Conservation (phyloP, 2,329 filamentous ascomycete species). For the Setomelanomma holmii region DNA sequence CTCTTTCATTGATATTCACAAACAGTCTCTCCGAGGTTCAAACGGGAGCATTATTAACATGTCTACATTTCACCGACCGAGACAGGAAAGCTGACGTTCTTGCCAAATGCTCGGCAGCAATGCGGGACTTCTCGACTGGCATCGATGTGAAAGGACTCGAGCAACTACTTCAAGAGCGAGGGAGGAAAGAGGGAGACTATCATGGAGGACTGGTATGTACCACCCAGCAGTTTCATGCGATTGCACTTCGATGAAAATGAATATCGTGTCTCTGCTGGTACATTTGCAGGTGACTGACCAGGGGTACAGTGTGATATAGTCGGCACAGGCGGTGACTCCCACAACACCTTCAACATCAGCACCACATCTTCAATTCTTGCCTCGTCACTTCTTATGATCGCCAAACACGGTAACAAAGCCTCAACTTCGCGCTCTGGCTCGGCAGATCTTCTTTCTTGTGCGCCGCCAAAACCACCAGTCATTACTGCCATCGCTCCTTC, state of each 20-base stretch:
- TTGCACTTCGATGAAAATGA: too few relatives aligned
- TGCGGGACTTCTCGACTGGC: constrained; percentile 79
- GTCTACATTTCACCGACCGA: constrained; percentile 87
- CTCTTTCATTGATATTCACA: constrained; percentile 89
- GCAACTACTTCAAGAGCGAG: constrained; percentile 66
- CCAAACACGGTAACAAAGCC: constrained; percentile 95
- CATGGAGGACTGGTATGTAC: constrained; percentile 77
- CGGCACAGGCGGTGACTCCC: constrained; percentile 92
- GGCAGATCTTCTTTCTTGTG: constrained; percentile 84
- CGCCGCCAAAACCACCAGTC: constrained; percentile 74
- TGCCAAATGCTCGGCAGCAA: constrained; percentile 80
- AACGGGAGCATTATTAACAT: constrained; percentile 84
- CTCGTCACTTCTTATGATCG: constrained; percentile 81
- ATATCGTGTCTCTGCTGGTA: neutral
- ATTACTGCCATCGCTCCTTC: constrained; percentile 75
- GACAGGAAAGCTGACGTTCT: constrained; percentile 87
- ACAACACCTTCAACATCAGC: constrained; percentile 98
- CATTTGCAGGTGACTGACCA: constrained; percentile 6
- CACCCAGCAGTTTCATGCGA: neutral
- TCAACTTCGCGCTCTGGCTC: constrained; percentile 96
- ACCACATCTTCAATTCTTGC: constrained; percentile 94
- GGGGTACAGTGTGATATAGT: constrained; percentile 81
- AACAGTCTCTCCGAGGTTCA: constrained; percentile 89
- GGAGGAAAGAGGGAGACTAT: constrained; percentile 75
- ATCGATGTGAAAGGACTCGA: constrained; percentile 71